Evolutionary conservation across 1,284 basidiomycete genomes (phyloP).

Genomic region (Exobasidium rhododendri): DNA sequence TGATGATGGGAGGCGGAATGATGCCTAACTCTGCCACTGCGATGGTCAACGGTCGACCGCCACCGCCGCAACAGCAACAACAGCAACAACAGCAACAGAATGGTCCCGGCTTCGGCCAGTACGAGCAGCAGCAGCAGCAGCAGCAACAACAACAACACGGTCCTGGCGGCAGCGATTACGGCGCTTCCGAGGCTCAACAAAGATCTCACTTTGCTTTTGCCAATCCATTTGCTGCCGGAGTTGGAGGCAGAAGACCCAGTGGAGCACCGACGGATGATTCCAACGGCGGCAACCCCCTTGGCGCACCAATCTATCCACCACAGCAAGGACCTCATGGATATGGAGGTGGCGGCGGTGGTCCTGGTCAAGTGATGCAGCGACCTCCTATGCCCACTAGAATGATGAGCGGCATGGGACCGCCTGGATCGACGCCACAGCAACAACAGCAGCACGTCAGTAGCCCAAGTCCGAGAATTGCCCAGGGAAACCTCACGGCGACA

Average conservation of each 20-base stretch:
- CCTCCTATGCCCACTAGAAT: conserved; percentile 1
- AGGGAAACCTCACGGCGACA: conserved; percentile 20
- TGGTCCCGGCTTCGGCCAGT: background rate
- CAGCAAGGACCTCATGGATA: background rate
- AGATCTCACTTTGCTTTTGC: conserved; percentile 13
- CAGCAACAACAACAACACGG: conserved; percentile 21
- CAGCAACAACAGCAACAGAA: conserved; percentile 20
- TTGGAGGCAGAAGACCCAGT: background rate
- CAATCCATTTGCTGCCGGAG: conserved; percentile 14
- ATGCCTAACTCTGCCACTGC: conserved; percentile 2
- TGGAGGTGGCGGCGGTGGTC: background rate
- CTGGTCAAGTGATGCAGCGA: conserved; percentile 1
- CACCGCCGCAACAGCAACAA: conserved; percentile 22
- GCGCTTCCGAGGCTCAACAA: conserved; percentile 1
- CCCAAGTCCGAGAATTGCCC: conserved; percentile 28
- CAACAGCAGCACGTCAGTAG: conserved; percentile 34
- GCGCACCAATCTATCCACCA: background rate
- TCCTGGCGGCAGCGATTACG: background rate
- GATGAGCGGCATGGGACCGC: conserved; percentile 37
- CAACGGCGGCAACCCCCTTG: background rate
- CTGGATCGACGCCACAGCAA: too few species aligned
- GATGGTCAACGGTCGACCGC: conserved; percentile 16
- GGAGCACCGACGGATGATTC: conserved; percentile 2
- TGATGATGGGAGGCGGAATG: conserved; percentile 40
- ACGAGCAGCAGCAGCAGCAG: conserved; percentile 23